Base-by-base conservation (phyloP, 2,329 filamentous ascomycete genomes). In the Aspergillus sojae region DNA sequence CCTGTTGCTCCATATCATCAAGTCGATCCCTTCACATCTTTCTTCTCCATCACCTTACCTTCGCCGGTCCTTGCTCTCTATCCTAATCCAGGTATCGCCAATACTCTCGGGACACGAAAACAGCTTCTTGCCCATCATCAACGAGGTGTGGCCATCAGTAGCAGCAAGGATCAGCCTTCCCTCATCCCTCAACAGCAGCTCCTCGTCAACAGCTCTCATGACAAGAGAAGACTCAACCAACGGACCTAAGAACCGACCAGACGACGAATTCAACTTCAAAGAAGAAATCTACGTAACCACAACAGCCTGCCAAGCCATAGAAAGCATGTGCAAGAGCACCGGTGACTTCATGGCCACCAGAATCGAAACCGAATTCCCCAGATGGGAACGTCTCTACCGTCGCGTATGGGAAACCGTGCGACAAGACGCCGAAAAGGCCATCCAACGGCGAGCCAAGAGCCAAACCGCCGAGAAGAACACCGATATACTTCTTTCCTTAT, bases 81-180 rank as follows among this genome's bases (percentile, higher is more conserved):
- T 98, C 6, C 85, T 98, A 14, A 81, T 85, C 30, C 92, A 89
- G 0, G 89, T 93, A 3, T 86, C 90, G 5, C 86, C 89, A 0
- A 85, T 91, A 0, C 85, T 99, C 3, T 86, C 90, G 0, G 83
- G 83, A 4, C 89, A 97, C 68, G 91, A 97, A 74, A 89, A 94
- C 65, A 87, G 88, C 0, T 97, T 97, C 74, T 80, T 99, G 1
- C 95, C 95, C 0, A 84, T 98, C 0, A 88, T 98, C 69, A 95
- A 98, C 77, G 89, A 91, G 3, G 82, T 98, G 9, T 99, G 94
- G 94, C 93, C 94, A 0, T 90, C 96, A 7, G 81, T 97, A 5
- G 75, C 75, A 14, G 69, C 74, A 3, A 71, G 77, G 53, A 73
- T 80, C 56, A 72, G 71, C 21, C 72, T 77, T 39, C 75, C 78